A percentile compares a stretch with the other conserved stretches of the same genome.
phyloP scores from a whole-genome alignment of 2,329 filamentous ascomycete species.

The Aspergillus neoniger region DNA sequence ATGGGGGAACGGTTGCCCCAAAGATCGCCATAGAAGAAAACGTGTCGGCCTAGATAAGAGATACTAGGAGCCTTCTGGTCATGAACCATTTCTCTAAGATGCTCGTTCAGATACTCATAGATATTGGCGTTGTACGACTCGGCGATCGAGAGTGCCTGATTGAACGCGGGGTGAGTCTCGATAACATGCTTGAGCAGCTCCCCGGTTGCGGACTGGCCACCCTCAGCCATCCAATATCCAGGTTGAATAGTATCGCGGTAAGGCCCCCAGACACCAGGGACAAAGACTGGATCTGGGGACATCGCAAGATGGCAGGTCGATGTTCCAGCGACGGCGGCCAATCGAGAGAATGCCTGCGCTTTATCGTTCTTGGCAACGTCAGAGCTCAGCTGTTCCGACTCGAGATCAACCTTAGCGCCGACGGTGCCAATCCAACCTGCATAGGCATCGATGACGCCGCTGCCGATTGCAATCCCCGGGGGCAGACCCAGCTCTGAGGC shows the following conservation, averaged over 20 bases:
- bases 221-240: constrained; percentile 94
- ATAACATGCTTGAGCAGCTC: constrained; percentile 92
- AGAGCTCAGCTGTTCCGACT: constrained; percentile 66
- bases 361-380: constrained; percentile 76
- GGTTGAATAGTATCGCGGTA: constrained; percentile 93
- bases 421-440: constrained; percentile 98
- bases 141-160: constrained; percentile 75
- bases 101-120: constrained; percentile 91
- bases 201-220: constrained; percentile 93
- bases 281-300: constrained; percentile 90
- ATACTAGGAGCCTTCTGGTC: constrained; percentile 72
- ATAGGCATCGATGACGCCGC: constrained; percentile 96
- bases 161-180: constrained; percentile 89
- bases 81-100: constrained; percentile 74
- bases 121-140: constrained; percentile 84
- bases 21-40: constrained; percentile 98
- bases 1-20: constrained; percentile 96
- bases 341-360: constrained; percentile 86
- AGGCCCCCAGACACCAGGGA: constrained; percentile 93
- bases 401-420: constrained; percentile 87
- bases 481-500: constrained; percentile 80
- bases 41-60: constrained; percentile 83
- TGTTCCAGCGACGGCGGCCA: constrained; percentile 92
- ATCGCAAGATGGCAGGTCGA: constrained; percentile 97
- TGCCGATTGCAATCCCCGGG: constrained; percentile 86